Base-by-base conservation (phyloP, 1,284 basidiomycete species). In the Cutaneotrichosporon sp. region DNA sequence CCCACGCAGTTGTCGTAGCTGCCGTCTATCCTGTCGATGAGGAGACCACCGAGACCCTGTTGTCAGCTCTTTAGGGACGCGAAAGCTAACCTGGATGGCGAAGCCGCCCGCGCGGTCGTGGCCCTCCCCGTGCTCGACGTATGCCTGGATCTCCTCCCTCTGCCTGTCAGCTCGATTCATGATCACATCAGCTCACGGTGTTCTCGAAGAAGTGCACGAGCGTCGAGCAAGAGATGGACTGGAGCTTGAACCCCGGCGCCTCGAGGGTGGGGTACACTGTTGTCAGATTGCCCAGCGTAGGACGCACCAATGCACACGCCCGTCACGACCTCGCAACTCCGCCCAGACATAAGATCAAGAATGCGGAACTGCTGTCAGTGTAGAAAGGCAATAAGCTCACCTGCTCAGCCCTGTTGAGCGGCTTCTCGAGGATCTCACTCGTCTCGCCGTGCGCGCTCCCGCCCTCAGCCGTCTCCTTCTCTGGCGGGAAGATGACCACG, bases 1-100 rank as follows among this genome's bases (percentile, higher is more conserved):
- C 95, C 95, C 14, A 95, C 92, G 5, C 92, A 89, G 72, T 97
- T 97, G 73, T 91, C 86, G 74, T 89, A 97, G 76, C 95, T 92
- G 1, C 95, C 95, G 60, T 97, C 90, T 31, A 97, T 86, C 69
- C 89, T 88, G 52, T 89, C 84, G 54, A 97, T 81, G 36, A 98
- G 82, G 49, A 93, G 69, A 2, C 88, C 89, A 0, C 92, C 95
- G 1, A 88, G 82, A 2, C 92, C 92, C 88, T 92, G 68, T 53
- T 14, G 49, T 49, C 49, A 68, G 59, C 22, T 5, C 31, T 4
- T 2, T 18, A 11, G 38, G 8, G 2, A 10, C 11, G 16, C 14
- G n/a, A n/a, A 31, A 20, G 66, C 80, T 59, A 67, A 91, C 92
- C 84, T 98, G 95, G 51, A 95, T 88, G 3, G 93, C 93, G 75